Percentiles rank a stretch among this genome's conserved stretches.
Conservation (phyloP, 2,329 filamentous ascomycete genomes). For the Lachnellula occidentalis region DNA sequence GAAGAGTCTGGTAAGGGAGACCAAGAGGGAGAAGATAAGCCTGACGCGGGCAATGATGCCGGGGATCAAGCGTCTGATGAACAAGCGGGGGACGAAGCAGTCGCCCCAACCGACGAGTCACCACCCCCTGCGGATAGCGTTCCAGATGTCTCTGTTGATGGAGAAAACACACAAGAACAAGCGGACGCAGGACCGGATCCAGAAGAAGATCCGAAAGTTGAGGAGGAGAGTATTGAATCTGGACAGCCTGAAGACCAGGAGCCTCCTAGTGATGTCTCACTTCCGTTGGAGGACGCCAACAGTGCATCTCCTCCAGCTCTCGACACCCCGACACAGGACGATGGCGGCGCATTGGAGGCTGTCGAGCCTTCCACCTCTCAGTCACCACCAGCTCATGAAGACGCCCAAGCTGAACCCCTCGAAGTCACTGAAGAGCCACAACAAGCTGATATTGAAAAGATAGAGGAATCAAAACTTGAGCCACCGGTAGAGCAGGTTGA, state of each 20-base stretch:
- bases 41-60: not conserved
- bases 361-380: not conserved
- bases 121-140: not conserved
- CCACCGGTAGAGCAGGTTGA: not conserved
- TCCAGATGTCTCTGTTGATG: not conserved
- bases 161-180: not conserved
- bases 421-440: not conserved
- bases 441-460: not conserved
- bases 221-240: not conserved
- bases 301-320: not conserved
- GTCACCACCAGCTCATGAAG: not conserved
- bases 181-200: not conserved
- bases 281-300: not conserved
- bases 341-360: not conserved
- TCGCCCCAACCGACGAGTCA: conserved; percentile 1
- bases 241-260: not conserved
- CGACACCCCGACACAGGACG: not conserved
- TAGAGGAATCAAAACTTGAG: not conserved
- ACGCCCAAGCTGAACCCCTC: not conserved
- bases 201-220: not conserved
- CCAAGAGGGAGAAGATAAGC: not conserved
- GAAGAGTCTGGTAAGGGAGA: not conserved
- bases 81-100: not conserved
- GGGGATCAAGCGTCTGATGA: not conserved
- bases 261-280: not conserved